A percentile compares a stretch with the other conserved stretches of the same genome.
phyloP scores from a whole-genome alignment of 2,329 filamentous ascomycete genomes.

The Proliferodiscus dingleyae region DNA sequence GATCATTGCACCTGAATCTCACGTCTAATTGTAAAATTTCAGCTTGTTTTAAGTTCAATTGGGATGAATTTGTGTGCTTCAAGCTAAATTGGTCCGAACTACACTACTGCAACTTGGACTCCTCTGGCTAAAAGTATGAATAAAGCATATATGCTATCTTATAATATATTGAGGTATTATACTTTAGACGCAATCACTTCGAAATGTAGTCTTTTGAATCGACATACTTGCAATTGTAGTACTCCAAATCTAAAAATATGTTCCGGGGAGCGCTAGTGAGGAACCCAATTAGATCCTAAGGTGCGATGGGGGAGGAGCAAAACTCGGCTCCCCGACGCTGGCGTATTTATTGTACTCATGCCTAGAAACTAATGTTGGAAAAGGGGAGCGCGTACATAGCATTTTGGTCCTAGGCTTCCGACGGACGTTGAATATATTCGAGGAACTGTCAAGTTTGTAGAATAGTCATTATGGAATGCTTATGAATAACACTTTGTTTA shows the following conservation, averaged over 20 bases:
- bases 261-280: background rate
- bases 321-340: too few relatives aligned
- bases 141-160: background rate
- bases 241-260: background rate
- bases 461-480: too few relatives aligned
- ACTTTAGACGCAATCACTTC: background rate
- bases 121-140: conserved; percentile 1
- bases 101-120: background rate
- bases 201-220: background rate
- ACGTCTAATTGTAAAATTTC: background rate
- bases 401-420: too few relatives aligned
- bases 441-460: too few relatives aligned
- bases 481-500: too few relatives aligned
- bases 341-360: too few relatives aligned
- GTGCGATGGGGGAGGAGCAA: too few relatives aligned
- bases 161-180: background rate
- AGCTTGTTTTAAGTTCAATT: background rate
- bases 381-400: too few relatives aligned
- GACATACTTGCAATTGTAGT: background rate
- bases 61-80: too few relatives aligned
- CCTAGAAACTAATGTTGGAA: too few relatives aligned
- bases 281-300: background rate
- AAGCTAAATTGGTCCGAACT: background rate
- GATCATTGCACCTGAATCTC: too few relatives aligned
- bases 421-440: too few relatives aligned